Evolutionary conservation across 441 rosid genomes (phyloP), one percentile per base, ranked within the genome.

Genomic region (Erodium trifolium): DNA sequence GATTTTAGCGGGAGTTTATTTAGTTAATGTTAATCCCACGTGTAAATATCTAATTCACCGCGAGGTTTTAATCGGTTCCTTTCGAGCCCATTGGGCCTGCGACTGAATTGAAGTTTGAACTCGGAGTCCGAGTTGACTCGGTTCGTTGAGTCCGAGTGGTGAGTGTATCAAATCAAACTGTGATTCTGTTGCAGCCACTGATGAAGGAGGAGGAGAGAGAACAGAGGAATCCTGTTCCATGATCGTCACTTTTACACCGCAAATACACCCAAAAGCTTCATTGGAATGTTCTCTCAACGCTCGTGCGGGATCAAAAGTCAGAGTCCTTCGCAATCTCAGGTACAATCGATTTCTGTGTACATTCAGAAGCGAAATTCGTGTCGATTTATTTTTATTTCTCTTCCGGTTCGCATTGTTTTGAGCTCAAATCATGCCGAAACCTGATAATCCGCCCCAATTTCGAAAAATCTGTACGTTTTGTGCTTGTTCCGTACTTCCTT

Each of bases 391-490:
- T 57, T 23, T 2, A 1, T 18, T 57, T 16, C 19, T 57, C 63
- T 57, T 57, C 3, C 27, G 13, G 0, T 57, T 27, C 70, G 16
- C 67, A 10, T 18, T 53, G 5, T 23, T 47, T 29, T 53, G 19
- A 37, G n/a, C 19, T 18, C n/a, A 62, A 51, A 73, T 53, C 64
- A 77, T 83, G 86, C 70, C 65, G 11, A 78, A 23, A 65, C 65
- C 66, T 18, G 83, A 72, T 66, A 69, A 34, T 45, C 71, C 64
- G 60, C 59, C 72, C 66, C 74, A 34, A 64, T 79, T 72, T 75
- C 78, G 43, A 68, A 60, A 34, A 31, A 68, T 81, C 75, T 55
- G 79, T 75, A 77, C 63, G 82, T 76, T 14, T 57, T 37, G 41
- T 70, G 16, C 64, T 27, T 60, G 31, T 60, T 60, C 31, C 34